Conservation (phyloP, 495 filamentous ascomycete genomes). For the Penicillium atrosanguineum region DNA sequence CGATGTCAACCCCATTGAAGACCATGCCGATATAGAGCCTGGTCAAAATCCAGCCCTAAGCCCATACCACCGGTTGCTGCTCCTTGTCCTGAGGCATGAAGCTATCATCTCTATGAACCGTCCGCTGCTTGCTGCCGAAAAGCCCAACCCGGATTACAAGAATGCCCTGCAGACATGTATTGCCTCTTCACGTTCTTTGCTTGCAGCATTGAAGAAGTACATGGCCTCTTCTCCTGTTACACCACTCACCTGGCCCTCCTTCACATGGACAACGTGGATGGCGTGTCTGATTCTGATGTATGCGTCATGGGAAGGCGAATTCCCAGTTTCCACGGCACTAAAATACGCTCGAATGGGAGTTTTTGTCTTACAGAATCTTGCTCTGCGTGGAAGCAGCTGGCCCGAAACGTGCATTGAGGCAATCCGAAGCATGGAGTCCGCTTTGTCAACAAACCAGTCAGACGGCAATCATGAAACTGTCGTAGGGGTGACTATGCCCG, state of each 20-base stretch:
- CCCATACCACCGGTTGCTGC: conserved; percentile 36
- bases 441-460: conserved; percentile 20
- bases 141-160: conserved; percentile 36
- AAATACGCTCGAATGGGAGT: conserved; percentile 37
- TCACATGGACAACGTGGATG: conserved; percentile 52
- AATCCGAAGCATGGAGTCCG: conserved; percentile 37
- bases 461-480: background rate
- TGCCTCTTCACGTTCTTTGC: conserved; percentile 39
- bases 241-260: conserved; percentile 44
- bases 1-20: conserved; percentile 34
- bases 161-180: conserved; percentile 46
- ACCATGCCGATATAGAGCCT: conserved; percentile 4
- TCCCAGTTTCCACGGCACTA: conserved; percentile 27
- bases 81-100: conserved; percentile 40
- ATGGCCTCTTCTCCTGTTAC: conserved; percentile 19
- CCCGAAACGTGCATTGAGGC: conserved; percentile 44
- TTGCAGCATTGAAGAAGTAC: conserved; percentile 30
- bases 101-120: conserved; percentile 47
- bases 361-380: conserved; percentile 33
- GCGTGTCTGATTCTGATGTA: conserved; percentile 46
- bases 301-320: conserved; percentile 40
- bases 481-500: too few species aligned
- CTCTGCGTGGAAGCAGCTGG: conserved; percentile 37
- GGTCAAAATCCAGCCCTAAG: conserved; percentile 6
- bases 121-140: conserved; percentile 37